These are phyloP conservation scores for Camelina hispida DNA, from an alignment of 345 rosid species.

Conservation along the genomic window DNA sequence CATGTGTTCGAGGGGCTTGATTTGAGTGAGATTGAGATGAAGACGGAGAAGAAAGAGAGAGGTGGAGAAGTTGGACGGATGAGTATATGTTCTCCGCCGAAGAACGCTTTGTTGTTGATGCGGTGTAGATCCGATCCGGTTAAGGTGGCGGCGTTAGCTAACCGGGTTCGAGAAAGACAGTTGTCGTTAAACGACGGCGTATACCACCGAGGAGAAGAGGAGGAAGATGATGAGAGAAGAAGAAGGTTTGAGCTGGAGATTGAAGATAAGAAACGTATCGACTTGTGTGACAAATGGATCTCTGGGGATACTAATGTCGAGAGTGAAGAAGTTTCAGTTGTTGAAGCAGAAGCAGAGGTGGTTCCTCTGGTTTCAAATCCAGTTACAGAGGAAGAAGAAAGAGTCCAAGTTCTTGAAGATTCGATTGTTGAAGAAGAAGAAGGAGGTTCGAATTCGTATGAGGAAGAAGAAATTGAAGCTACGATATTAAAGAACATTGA, in stretches of 20 bases:
- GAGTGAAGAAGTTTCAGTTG: conserved; percentile 16
- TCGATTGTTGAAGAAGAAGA: conserved; percentile 39
- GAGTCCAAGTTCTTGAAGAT: conserved; percentile 30
- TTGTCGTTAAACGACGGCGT: conserved; percentile 40
- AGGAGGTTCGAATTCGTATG: conserved; percentile 31
- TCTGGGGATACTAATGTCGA: conserved; percentile 42
- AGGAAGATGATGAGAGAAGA: conserved; percentile 27
- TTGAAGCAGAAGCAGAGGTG: conserved; percentile 40
- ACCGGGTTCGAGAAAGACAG: conserved; percentile 70
- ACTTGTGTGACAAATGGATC: conserved; percentile 43
- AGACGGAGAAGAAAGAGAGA: conserved; percentile 52
- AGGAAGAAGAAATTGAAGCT: conserved; percentile 42
- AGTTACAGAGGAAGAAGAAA: conserved; percentile 32
- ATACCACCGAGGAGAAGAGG: conserved; percentile 15
- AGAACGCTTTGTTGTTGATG: conserved; percentile 88
- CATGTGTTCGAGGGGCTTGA: conserved; percentile 77
- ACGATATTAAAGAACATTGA: conserved; percentile 40
- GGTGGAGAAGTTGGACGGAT: conserved; percentile 59
- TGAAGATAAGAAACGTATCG: conserved; percentile 47
- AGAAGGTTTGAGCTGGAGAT: conserved; percentile 43
- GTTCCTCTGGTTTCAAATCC: conserved; percentile 16
- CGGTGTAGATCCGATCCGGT: conserved; percentile 97
- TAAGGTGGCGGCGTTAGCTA: conserved; percentile 85
- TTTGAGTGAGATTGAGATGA: conserved; percentile 47
- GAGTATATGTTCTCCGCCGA: conserved; percentile 75